Percentiles rank a stretch among this genome's conserved stretches.
Conservation (phyloP, 2,329 filamentous ascomycete genomes). For the Colletotrichum gigasporum region DNA sequence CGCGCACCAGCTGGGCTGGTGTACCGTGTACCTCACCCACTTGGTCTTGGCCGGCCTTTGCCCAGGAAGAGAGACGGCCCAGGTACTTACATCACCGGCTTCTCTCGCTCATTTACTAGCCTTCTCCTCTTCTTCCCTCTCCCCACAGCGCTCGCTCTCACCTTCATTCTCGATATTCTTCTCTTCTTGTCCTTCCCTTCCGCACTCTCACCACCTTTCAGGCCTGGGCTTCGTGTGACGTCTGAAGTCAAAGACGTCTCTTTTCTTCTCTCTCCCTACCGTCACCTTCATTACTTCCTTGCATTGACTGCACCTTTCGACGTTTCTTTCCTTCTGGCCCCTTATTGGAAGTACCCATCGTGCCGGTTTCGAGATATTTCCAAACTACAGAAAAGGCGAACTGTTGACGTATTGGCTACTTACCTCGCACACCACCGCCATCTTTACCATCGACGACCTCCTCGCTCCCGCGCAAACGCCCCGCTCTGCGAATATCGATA, state of each 20-base stretch:
- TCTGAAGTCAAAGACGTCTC: neutral
- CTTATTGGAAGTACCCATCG: slow-evolving; percentile 11
- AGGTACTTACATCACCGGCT: slow-evolving; percentile 11
- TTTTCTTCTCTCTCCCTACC: neutral
- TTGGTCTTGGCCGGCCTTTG: no score
- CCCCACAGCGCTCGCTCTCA: neutral
- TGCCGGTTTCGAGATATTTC: slow-evolving; percentile 22
- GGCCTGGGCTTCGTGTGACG: neutral
- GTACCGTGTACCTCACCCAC: no score
- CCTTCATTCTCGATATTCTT: slow-evolving; percentile 2
- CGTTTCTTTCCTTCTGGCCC: neutral
- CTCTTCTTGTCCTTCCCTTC: slow-evolving; percentile 19
- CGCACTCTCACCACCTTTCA: neutral
- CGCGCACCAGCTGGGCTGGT: neutral
- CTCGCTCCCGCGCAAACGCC: neutral
- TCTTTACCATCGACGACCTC: neutral
- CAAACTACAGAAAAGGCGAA: neutral
- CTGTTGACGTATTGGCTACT: neutral
- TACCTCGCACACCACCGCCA: neutral
- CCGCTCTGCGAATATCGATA: neutral
- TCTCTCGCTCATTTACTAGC: neutral
- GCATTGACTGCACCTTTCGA: slow-evolving; percentile 27
- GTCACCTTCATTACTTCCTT: neutral
- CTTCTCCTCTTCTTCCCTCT: neutral
- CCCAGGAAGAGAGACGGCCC: neutral